A percentile compares a stretch with the other conserved stretches of the same genome.
phyloP scores from a whole-genome alignment of 2,329 filamentous ascomycete species.

The Chrysoporthe deuterocubensis region DNA sequence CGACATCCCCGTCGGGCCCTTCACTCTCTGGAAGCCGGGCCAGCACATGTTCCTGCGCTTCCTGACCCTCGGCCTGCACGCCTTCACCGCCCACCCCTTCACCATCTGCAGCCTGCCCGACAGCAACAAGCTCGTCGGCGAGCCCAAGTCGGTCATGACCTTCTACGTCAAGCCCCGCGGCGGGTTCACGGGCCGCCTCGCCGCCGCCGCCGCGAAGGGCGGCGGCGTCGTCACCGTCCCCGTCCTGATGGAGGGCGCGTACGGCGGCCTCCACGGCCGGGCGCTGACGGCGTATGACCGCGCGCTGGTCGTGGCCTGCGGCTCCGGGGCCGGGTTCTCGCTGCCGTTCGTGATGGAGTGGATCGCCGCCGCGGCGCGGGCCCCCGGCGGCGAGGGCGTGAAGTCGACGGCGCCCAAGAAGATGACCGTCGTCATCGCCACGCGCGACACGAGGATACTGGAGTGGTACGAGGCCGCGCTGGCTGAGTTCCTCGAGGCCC shows the following conservation, averaged over 20 bases:
- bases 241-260: constrained; percentile 19
- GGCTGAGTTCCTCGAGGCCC: constrained; percentile 32
- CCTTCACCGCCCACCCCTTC: constrained; percentile 29
- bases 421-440: constrained; percentile 20
- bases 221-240: constrained; percentile 4
- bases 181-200: constrained; percentile 20
- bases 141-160: constrained; percentile 6
- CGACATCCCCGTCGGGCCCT: constrained; percentile 16
- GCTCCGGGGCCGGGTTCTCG: constrained; percentile 18
- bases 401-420: not conserved
- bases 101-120: constrained; percentile 27
- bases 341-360: constrained; percentile 19
- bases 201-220: not conserved
- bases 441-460: constrained; percentile 22
- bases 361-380: not conserved
- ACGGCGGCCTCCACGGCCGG: constrained; percentile 13
- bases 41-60: constrained; percentile 30
- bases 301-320: constrained; percentile 16
- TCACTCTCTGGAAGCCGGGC: constrained; percentile 16
- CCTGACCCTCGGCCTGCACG: constrained; percentile 20
- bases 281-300: constrained; percentile 7
- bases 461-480: constrained; percentile 20
- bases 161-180: constrained; percentile 21
- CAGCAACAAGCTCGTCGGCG: constrained; percentile 7
- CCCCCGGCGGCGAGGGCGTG: not conserved